Evolutionary conservation across 805 yeast genomes (phyloP).

Genomic region (Saccharomycopsis schoenii): DNA sequence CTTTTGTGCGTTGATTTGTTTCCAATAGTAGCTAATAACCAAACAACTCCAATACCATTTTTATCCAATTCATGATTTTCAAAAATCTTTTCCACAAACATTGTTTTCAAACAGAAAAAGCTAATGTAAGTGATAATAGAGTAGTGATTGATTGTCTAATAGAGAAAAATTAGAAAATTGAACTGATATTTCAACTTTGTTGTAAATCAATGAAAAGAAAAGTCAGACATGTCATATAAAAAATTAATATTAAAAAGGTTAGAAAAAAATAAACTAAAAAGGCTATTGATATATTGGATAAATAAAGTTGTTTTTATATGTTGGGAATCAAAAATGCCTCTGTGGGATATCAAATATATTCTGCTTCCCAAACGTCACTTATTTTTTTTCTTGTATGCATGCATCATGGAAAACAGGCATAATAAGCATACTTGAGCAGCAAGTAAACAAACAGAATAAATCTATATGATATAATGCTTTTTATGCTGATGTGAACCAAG

Average conservation of each 20-base stretch:
- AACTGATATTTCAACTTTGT: background rate
- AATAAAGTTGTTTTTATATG: background rate
- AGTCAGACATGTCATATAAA: background rate
- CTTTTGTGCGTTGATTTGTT: slow-evolving; percentile 19
- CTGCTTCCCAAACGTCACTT: background rate
- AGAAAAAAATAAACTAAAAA: background rate
- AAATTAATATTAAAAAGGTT: background rate
- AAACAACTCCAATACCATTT: slow-evolving; percentile 25
- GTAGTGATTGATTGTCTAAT: too few species aligned
- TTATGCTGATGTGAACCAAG: background rate
- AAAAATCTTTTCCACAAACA: slow-evolving; percentile 1
- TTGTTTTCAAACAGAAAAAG: background rate
- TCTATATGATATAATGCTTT: background rate
- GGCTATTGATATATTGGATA: background rate
- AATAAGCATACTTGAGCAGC: background rate
- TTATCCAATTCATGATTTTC: slow-evolving; percentile 2
- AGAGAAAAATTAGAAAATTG: background rate
- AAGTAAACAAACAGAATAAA: background rate
- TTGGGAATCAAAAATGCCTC: background rate
- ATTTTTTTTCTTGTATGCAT: background rate
- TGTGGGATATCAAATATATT: background rate
- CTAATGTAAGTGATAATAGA: background rate
- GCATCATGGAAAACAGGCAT: background rate
- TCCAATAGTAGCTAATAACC: slow-evolving; percentile 19
- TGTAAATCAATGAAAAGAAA: background rate